Percentiles rank a stretch among this genome's conserved stretches.
phyloP scores from a whole-genome alignment of 2,329 filamentous ascomycete genomes.

The Cordyceps farinosa region DNA sequence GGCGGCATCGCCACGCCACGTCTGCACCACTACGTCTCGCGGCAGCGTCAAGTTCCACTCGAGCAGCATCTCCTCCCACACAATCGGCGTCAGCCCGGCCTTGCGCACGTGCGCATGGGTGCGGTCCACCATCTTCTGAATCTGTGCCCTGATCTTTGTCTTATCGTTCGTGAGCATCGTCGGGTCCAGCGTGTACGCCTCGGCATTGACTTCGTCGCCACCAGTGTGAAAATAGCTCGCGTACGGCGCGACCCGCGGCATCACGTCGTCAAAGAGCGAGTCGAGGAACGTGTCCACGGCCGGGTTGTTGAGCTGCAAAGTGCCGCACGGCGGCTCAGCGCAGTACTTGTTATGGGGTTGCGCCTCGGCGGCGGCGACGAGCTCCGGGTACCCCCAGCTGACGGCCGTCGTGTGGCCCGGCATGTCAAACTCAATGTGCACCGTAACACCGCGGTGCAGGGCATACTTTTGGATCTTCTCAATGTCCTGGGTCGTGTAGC shows the following conservation, averaged over 20 bases:
- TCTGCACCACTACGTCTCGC: constrained; percentile 70
- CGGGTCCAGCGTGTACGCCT: constrained; percentile 68
- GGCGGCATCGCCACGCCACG: constrained; percentile 66
- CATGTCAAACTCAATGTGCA: constrained; percentile 76
- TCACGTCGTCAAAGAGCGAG: constrained; percentile 66
- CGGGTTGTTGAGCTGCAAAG: constrained; percentile 72
- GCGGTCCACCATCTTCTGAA: constrained; percentile 72
- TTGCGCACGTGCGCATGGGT: constrained; percentile 63
- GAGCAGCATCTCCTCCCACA: constrained; percentile 85
- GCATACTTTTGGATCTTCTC: constrained; percentile 67
- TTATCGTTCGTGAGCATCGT: constrained; percentile 64
- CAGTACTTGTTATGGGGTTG: constrained; percentile 58
- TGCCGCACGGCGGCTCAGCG: constrained; percentile 61
- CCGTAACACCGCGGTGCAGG: constrained; percentile 62
- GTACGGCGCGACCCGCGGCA: constrained; percentile 68
- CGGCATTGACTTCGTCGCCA: constrained; percentile 79
- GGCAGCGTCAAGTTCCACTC: constrained; percentile 70
- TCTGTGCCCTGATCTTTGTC: constrained; percentile 64
- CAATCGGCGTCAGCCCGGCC: constrained; percentile 65
- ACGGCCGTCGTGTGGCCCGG: constrained; percentile 71
- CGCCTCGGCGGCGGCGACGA: constrained; percentile 62
- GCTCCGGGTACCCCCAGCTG: constrained; percentile 62
- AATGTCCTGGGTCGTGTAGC: constrained; percentile 65
- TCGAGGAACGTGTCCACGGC: constrained; percentile 69
- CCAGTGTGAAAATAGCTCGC: constrained; percentile 79